Base-by-base conservation (phyloP, 1,284 basidiomycete species). In the Melampsora allii-populina region DNA sequence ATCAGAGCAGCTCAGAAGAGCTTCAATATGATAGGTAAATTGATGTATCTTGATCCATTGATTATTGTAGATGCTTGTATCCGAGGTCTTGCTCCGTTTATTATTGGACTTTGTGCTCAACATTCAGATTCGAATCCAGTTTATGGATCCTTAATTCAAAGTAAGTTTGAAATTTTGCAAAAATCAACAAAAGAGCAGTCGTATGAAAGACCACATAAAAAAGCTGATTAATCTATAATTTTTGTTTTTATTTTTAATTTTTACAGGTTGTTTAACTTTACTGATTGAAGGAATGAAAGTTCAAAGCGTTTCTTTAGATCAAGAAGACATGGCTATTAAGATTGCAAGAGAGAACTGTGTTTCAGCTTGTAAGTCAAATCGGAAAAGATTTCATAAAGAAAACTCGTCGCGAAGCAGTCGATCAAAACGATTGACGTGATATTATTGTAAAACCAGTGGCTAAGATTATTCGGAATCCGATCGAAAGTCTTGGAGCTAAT, bases 311-410 rank as follows among this genome's bases (percentile, higher is more conserved):
- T 21, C 31, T 21, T 27, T 17, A 14, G 33, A 36, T 14, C 31
- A 21, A 39, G 24, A 36, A 27, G 31, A 29, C 7, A 59, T 63
- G 24, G 68, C 68, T 17, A 36, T 63, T 27, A 59, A 71, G 36
- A 59, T 71, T n/a, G 68, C 68, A 19, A 42, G 60, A 39, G 68
- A 71, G 60, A 71, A 71, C 27, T 71, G 60, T 29, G 60, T 63
- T 36, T 71, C 68, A 33, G 68, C 68, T n/a, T 63, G 68, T 71
- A 60, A 36, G 67, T 27, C 9, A 10, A 12, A 27, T 21, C 6
- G 10, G 53, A 58, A 27, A 24, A 48, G 9, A 17, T 36, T 27
- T 33, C 5, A 59, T 29, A 10, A 17, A 53, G 63, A 46, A 19
- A 3, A 3, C 3, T n/a, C 6, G 1, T 56, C 10, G 24, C 2